phyloP scores from a whole-genome alignment of 2,329 filamentous ascomycete species.

The Cercospora janseana region DNA sequence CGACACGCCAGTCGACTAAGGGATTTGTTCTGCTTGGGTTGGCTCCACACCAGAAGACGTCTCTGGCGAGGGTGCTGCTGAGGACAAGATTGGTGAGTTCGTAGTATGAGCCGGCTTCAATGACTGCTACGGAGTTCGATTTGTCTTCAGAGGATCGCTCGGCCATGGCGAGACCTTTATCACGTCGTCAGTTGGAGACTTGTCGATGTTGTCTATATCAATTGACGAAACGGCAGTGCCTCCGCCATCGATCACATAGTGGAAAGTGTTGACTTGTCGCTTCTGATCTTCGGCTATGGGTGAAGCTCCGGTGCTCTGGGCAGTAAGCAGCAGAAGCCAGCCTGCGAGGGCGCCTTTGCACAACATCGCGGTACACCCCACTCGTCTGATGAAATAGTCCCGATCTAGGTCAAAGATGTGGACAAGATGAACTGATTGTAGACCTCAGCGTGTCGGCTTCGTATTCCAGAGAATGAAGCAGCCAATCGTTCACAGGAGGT shows the following conservation, averaged over 20 bases:
- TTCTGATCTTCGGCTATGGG: conserved; percentile 1
- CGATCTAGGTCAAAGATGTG: neutral
- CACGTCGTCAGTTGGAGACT: neutral
- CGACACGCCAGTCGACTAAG: conserved; percentile 23
- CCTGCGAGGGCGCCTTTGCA: neutral
- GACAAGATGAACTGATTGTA: too few relatives aligned
- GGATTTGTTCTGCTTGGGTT: conserved; percentile 11
- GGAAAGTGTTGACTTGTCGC: conserved; percentile 8
- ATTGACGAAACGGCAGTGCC: conserved; percentile 21
- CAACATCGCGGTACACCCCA: neutral
- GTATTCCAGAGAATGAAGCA: too few relatives aligned
- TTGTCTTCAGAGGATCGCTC: conserved; percentile 22
- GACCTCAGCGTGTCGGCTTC: too few relatives aligned
- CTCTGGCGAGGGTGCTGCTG: neutral
- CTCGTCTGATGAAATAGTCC: neutral
- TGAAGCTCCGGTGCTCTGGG: neutral
- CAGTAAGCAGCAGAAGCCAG: neutral
- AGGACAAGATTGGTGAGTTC: conserved; percentile 20
- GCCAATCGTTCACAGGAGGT: too few relatives aligned
- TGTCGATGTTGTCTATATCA: neutral
- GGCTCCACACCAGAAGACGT: conserved; percentile 7
- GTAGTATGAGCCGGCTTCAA: conserved; percentile 32
- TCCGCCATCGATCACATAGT: conserved; percentile 26
- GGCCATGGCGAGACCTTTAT: conserved; percentile 21
- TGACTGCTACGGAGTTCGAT: conserved; percentile 19